Evolutionary conservation across 2,329 filamentous ascomycete species (phyloP).

Genomic region (Geoglossum cookeanum): DNA sequence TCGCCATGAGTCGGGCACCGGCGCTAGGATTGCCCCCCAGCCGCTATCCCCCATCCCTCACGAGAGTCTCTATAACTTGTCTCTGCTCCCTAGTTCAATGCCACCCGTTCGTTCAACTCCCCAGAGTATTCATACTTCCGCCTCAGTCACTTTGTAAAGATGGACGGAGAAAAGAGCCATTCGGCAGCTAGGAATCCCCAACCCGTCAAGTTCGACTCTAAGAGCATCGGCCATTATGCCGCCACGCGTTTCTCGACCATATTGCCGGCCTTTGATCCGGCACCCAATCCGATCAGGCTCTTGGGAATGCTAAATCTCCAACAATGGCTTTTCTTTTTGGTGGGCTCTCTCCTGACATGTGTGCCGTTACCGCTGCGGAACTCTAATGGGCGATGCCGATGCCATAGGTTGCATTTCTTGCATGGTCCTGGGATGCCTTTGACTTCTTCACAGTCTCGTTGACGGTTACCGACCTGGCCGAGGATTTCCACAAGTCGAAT

Average conservation of each 20-base stretch:
- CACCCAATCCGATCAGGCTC: slow-evolving; percentile 1
- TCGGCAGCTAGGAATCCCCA: not conserved
- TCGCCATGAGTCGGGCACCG: no score
- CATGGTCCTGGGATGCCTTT: slow-evolving; percentile 42
- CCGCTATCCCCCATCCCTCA: no score
- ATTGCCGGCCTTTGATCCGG: not conserved
- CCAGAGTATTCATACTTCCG: not conserved
- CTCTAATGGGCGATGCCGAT: no score
- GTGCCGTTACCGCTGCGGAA: not conserved
- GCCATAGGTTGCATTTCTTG: slow-evolving; percentile 1
- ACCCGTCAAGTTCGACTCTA: not conserved
- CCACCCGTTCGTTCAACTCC: not conserved
- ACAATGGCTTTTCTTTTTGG: slow-evolving; percentile 5
- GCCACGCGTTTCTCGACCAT: not conserved
- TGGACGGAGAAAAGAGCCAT: not conserved
- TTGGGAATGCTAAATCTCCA: not conserved
- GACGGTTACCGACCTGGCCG: slow-evolving; percentile 33
- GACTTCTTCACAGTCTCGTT: slow-evolving; percentile 49
- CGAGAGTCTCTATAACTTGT: not conserved
- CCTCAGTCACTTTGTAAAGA: not conserved
- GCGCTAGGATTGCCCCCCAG: no score
- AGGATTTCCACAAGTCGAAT: slow-evolving; percentile 33
- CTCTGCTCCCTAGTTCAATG: not conserved
- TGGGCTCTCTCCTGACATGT: not conserved
- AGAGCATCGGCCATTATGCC: not conserved